Evolutionary conservation across 1,284 basidiomycete genomes (phyloP).

Genomic region (Paramarasmius palmivorus): DNA sequence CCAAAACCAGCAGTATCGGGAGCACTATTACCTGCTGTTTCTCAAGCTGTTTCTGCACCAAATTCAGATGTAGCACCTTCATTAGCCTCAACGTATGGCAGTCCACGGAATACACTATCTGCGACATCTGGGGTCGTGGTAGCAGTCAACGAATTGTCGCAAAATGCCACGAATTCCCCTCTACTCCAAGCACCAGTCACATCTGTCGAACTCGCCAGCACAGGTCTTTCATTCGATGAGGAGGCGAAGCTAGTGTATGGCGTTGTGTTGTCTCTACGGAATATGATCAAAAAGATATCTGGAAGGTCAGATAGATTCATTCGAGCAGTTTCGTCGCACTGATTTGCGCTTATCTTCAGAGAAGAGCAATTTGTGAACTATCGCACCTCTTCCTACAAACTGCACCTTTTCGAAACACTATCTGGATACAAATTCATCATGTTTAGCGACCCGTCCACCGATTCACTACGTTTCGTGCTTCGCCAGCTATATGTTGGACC

Average conservation of each 20-base stretch:
- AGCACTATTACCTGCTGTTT: conserved; percentile 75
- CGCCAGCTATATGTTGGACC: conserved; percentile 92
- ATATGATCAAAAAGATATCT: conserved; percentile 94
- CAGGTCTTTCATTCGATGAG: conserved; percentile 90
- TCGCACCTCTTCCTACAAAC: conserved; percentile 89
- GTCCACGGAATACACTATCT: conserved; percentile 62
- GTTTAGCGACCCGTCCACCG: conserved; percentile 83
- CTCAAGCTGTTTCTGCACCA: conserved; percentile 53
- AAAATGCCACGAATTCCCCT: conserved; percentile 36
- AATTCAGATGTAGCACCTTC: conserved; percentile 31
- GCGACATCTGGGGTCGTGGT: conserved; percentile 67
- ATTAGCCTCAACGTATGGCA: conserved; percentile 42
- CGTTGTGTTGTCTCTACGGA: conserved; percentile 87
- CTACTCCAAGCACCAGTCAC: conserved; percentile 36
- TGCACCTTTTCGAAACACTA: conserved; percentile 90
- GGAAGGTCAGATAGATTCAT: conserved; percentile 55
- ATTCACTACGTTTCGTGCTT: conserved; percentile 82
- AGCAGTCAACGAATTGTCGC: conserved; percentile 54
- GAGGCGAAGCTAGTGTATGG: conserved; percentile 98
- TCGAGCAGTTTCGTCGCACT: conserved; percentile 7
- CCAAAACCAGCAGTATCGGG: conserved; percentile 72
- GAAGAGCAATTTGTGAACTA: conserved; percentile 92
- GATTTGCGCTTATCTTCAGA: conserved; percentile 38
- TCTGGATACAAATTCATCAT: conserved; percentile 96
- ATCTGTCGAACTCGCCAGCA: conserved; percentile 31